Evolutionary conservation across 495 filamentous ascomycete species (phyloP), one percentile per base, ranked within the genome.

Genomic region (Talaromyces wortmannii): DNA sequence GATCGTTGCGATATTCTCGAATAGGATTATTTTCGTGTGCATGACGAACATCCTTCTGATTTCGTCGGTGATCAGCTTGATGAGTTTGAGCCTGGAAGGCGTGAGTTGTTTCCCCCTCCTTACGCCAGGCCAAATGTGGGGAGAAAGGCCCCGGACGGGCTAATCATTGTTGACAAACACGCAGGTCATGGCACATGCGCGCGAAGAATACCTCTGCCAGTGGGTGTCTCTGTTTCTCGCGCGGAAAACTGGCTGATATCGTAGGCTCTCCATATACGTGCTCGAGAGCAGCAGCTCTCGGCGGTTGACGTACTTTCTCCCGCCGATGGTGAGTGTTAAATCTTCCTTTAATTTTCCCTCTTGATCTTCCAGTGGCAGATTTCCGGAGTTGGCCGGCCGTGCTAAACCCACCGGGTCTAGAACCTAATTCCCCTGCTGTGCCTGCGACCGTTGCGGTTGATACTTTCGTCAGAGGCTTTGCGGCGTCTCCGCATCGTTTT

Each of bases 11-110:
- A 45, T 40, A 45, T 49, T 31, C 10, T 48, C 42, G 16, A 30
- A 11, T 15, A 23, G 29, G n/a, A 40, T 88, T 36, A 78, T 91
- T 60, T 96, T 96, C 63, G 82, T 96, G 31, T 87, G 80, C 32
- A 78, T 97, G 67, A 95, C 89, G 57, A 95, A 92, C 59, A 90
- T 96, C 53, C 78, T 96, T 12, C 77, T 97, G n/a, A 86, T 95
- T 59, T 94, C 92, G 42, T 92, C 89, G 13, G 75, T 96, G 55
- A 94, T 96, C 53, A 91, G 88, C 77, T 83, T 97, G 70, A 83
- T 97, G 59, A 92, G 88, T 60, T 92, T 95, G 76, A 90, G 84
- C 64, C 83, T 96, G 60, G 88, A 85, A 43, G 89, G 88, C 65
- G 90, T 97, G 66, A 75, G 86, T 74, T n/a, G 23, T n/a, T 29